These are phyloP conservation scores for Talinum fruticosum DNA, from an alignment of 148 eudicot species.

Conservation along the genomic window DNA sequence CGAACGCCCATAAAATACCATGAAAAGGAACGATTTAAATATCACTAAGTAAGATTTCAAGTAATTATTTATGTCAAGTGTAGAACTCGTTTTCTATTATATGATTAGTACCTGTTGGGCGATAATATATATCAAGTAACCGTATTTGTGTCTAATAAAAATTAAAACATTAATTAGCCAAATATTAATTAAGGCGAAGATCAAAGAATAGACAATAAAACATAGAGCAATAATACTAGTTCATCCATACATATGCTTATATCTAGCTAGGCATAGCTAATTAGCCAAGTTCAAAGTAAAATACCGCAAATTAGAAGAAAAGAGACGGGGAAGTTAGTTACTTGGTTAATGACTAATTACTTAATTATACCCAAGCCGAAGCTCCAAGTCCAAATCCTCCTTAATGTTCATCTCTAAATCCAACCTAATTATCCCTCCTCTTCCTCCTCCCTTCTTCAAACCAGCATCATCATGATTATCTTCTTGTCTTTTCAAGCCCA, in stretches of 20 bases:
- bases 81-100: too few relatives aligned
- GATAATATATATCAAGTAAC: too few relatives aligned
- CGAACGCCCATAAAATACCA: too few relatives aligned
- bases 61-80: too few relatives aligned
- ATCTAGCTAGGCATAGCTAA: neutral
- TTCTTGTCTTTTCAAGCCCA: constrained; percentile 1
- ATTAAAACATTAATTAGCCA: too few relatives aligned
- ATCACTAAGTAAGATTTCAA: too few relatives aligned
- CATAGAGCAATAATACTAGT: neutral
- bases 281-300: neutral
- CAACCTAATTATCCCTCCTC: constrained; percentile 26
- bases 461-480: constrained; percentile 18
- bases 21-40: too few relatives aligned
- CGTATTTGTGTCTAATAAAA: too few relatives aligned
- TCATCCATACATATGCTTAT: neutral
- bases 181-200: too few relatives aligned
- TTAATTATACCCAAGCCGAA: constrained; percentile 63
- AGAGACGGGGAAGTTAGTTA: neutral
- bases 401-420: constrained; percentile 59
- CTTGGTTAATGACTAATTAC: neutral
- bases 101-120: too few relatives aligned
- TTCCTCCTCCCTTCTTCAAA: constrained; percentile 20
- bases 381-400: constrained; percentile 75
- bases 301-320: neutral
- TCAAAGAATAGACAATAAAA: neutral